These are phyloP conservation scores for Willaertia magna DNA, from an alignment of 208 protist species.

Conservation along the genomic window DNA sequence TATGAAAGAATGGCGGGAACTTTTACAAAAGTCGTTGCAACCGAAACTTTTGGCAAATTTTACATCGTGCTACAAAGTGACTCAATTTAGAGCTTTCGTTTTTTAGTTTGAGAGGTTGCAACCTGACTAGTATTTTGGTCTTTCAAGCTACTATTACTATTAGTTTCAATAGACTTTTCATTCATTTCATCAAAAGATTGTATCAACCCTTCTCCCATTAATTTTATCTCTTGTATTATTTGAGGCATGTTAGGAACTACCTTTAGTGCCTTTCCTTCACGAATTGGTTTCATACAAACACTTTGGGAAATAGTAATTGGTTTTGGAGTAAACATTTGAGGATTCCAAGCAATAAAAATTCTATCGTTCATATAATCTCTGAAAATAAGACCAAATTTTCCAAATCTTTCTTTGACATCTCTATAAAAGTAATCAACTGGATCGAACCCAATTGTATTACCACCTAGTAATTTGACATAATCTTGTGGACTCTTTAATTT, in stretches of 20 bases:
- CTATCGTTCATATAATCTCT: background rate
- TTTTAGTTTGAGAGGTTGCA: no score
- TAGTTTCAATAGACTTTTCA: background rate
- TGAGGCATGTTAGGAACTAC: no score
- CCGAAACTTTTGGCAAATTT: no score
- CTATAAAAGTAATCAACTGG: background rate
- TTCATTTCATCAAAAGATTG: background rate
- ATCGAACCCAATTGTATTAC: background rate
- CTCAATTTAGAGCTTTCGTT: no score
- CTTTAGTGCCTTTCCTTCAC: no score
- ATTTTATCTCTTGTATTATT: no score
- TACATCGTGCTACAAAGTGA: no score
- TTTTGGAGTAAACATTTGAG: background rate
- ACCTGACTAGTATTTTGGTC: no score
- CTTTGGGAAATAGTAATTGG: background rate
- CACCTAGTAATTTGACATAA: background rate
- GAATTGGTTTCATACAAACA: background rate
- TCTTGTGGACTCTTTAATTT: background rate
- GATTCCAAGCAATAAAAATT: background rate
- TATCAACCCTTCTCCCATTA: background rate
- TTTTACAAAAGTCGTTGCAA: no score
- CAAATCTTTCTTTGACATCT: background rate
- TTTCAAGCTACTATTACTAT: no score
- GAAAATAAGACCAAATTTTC: background rate
- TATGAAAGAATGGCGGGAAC: no score